A percentile compares a stretch with the other conserved stretches of the same genome.
Conservation (phyloP, 495 filamentous ascomycete species). For the Lasiosphaeria ovina region DNA sequence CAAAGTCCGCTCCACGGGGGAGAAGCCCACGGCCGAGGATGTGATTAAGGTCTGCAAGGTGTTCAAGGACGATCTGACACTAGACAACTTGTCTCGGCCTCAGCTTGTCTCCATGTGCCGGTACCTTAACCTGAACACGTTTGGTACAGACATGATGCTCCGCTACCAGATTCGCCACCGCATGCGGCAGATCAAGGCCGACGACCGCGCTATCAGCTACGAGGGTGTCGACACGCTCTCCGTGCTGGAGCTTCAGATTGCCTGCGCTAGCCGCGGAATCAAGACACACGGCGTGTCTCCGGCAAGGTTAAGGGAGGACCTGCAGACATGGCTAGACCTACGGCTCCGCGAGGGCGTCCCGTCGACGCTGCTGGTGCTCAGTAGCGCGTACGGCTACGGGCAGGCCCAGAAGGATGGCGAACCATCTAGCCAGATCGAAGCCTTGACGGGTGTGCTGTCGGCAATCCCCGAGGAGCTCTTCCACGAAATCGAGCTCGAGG, state of each 20-base stretch:
- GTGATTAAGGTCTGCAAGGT: constrained; percentile 99
- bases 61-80: constrained; percentile 96
- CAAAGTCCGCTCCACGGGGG: constrained; percentile 89
- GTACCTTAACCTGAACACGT: constrained; percentile 96
- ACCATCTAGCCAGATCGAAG: constrained; percentile 87
- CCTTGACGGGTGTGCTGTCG: constrained; percentile 84
- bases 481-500: constrained; percentile 99
- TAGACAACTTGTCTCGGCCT: constrained; percentile 94
- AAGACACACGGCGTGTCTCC: constrained; percentile 89
- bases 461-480: constrained; percentile 97
- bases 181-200: constrained; percentile 98
- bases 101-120: constrained; percentile 97
- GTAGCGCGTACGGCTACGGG: constrained; percentile 97
- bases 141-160: constrained; percentile 94
- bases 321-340: constrained; percentile 93
- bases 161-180: constrained; percentile 97
- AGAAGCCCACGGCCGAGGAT: constrained; percentile 80
- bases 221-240: constrained; percentile 93
- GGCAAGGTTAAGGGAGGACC: constrained; percentile 80
- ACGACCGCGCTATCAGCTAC: constrained; percentile 91
- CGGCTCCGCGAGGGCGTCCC: constrained; percentile 90
- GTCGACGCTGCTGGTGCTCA: constrained; percentile 90
- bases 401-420: constrained; percentile 69
- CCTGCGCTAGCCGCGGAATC: constrained; percentile 85
- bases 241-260: constrained; percentile 89